Conservation (phyloP, 306 rosid genomes). For the Luffa aegyptiaca region DNA sequence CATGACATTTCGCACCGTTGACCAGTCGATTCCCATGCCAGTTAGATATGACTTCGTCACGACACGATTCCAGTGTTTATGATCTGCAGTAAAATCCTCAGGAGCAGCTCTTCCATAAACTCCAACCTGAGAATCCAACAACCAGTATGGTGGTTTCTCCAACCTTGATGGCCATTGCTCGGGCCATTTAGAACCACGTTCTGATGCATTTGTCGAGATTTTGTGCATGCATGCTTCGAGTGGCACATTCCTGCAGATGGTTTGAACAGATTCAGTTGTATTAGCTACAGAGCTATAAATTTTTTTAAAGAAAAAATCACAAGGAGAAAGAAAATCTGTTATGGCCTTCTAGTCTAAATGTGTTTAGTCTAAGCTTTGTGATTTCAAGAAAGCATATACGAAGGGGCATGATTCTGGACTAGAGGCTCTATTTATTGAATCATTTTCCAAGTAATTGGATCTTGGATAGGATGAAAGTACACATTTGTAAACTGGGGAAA, state of each 20-base stretch:
- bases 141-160: constrained; percentile 78
- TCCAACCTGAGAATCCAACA: constrained; percentile 75
- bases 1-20: constrained; percentile 85
- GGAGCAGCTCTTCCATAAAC: constrained; percentile 96
- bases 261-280: constrained; percentile 17
- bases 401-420: background rate
- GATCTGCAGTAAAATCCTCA: constrained; percentile 73
- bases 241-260: constrained; percentile 55
- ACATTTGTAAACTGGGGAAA: background rate
- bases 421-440: background rate
- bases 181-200: constrained; percentile 86
- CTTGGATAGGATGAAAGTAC: background rate
- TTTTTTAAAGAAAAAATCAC: background rate
- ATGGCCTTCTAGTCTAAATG: background rate
- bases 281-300: background rate
- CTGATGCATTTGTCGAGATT: constrained; percentile 44
- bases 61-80: constrained; percentile 73
- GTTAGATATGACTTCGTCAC: constrained; percentile 62
- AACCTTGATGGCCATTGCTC: constrained; percentile 80
- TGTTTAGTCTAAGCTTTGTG: background rate
- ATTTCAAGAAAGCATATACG: background rate
- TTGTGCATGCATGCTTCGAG: constrained; percentile 89
- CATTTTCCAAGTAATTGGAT: background rate
- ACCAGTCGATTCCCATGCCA: constrained; percentile 82
- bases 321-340: background rate